phyloP scores from a whole-genome alignment of 2,329 filamentous ascomycete species.

The Fusarium nurragi region DNA sequence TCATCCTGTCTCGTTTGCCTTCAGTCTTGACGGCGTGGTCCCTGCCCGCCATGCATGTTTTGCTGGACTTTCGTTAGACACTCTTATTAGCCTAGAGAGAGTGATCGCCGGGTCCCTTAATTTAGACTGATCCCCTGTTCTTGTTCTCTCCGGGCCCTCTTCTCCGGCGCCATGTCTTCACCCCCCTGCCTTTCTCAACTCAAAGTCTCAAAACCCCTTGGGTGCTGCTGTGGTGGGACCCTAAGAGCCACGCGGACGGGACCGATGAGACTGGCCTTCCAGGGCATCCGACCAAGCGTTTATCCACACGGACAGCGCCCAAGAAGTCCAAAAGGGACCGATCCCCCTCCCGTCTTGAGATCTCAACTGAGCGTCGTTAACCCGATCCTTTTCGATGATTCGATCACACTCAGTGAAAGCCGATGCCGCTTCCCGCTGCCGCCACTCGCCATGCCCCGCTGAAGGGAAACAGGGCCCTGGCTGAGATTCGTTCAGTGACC shows the following conservation, averaged over 20 bases:
- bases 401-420: slow-evolving; percentile 25
- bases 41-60: slow-evolving; percentile 27
- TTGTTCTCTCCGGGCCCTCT: slow-evolving; percentile 25
- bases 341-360: slow-evolving; percentile 42
- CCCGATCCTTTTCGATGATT: slow-evolving; percentile 25
- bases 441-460: slow-evolving; percentile 23
- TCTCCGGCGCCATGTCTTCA: slow-evolving; percentile 22
- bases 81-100: slow-evolving; percentile 7
- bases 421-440: slow-evolving; percentile 22
- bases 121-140: slow-evolving; percentile 1
- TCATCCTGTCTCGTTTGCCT: neutral
- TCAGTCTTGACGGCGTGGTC: slow-evolving; percentile 7
- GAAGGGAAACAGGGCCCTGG: slow-evolving; percentile 30
- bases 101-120: slow-evolving; percentile 26
- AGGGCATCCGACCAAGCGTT: slow-evolving; percentile 24
- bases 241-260: slow-evolving; percentile 38
- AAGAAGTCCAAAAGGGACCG: slow-evolving; percentile 30
- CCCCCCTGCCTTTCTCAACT: neutral
- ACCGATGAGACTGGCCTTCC: slow-evolving; percentile 38
- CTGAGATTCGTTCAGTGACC: slow-evolving; percentile 6
- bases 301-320: slow-evolving; percentile 11
- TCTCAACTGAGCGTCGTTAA: slow-evolving; percentile 39
- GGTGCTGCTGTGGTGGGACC: slow-evolving; percentile 25
- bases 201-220: slow-evolving; percentile 2
- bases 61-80: neutral